Evolutionary conservation across 768 basidiomycete species (phyloP), one percentile per base, ranked within the genome.

Genomic region (Ramaria sp.): DNA sequence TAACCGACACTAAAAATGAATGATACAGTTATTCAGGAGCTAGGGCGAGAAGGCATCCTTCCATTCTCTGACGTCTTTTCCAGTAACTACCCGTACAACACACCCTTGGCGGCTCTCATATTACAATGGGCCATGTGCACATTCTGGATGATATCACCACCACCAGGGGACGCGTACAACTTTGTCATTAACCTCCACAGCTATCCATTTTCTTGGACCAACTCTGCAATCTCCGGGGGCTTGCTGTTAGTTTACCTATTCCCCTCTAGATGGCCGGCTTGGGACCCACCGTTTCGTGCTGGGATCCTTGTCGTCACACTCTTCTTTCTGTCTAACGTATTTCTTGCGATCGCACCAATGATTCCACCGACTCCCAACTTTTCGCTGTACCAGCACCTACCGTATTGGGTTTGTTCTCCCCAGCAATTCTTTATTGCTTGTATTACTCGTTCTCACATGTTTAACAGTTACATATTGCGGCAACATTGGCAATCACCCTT

Each of bases 121-220:
- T 68, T 73, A 0, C 83, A 85, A 59, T 88, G 79, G 65, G 18
- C 78, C 5, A 61, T 85, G 15, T 84, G 82, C 0, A 73, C 77
- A 20, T 59, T 73, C 10, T 69, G 84, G 54, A 69, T 83, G 45
- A 60, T 79, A 5, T 71, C 72, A 1, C 71, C 81, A 0, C 87
- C 86, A 0, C 75, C 83, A 0, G 85, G 88, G 2, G 86, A 88
- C 59, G 83, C 83, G 0, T 89, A 85, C 61, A 71, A 79, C 28
- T 86, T 89, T 65, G 72, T 81, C 60, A 71, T 85, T 54, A 83
- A 78, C 34, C 61, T 52, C 18, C 45, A 28, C 27, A 45, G 22
- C 0, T 85, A 83, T 59, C 79, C 78, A 3, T 57, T 72, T 16
- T 69, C 78, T 1, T 62, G 85, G 20, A 73, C 85, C 60, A 83